Base-by-base conservation (phyloP, 2,329 filamentous ascomycete species). In the Aspergillus sp. region DNA sequence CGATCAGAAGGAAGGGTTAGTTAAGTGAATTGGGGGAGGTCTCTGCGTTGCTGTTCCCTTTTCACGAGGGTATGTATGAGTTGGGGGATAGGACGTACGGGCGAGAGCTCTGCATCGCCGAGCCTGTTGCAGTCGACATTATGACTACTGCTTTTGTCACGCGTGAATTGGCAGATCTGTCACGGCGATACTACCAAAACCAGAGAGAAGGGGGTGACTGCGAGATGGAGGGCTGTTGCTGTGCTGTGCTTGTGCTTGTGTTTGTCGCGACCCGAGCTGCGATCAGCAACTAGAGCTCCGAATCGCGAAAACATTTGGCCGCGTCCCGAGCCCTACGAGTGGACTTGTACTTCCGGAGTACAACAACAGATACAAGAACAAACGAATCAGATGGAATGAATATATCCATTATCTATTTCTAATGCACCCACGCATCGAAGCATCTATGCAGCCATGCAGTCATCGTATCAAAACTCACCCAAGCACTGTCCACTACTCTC, bases 111-210 rank as follows among this genome's bases (percentile, higher is more conserved):
- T 91, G 85, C 43, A 88, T 78, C 54, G 83, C 81, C 36, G 79
- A 79, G 35, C 78, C 72, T n/a, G 88, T 86, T 61, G 93, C 85
- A 19, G 88, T 93, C 48, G 89, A 90, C 89, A 95, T 95, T 30
- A 40, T 56, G 45, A 35, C 29, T 34, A 41, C 42, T 34, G 19
- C 9, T 7, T 28, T n/a, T 9, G 10, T 29, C 28, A 10, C 5
- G 29, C 3, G 4, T n/a, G 4, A 7, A 36, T 12, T 19, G n/a
- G 34, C 34, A 36, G 19, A 19, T 19, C 19, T 19, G 19, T 19
- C 19, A 19, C 19, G 19, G 19, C 19, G 19, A 19, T 19, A 19
- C 19, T 19, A 19, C 19, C 19, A 19, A 19, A 19, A 19, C 19
- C 19, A 19, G 9, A 32, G 38, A 28, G 29, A 40, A 43, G 33